phyloP scores from a whole-genome alignment of 169 alveolate species.

The Prorocentrum cordatum region DNA sequence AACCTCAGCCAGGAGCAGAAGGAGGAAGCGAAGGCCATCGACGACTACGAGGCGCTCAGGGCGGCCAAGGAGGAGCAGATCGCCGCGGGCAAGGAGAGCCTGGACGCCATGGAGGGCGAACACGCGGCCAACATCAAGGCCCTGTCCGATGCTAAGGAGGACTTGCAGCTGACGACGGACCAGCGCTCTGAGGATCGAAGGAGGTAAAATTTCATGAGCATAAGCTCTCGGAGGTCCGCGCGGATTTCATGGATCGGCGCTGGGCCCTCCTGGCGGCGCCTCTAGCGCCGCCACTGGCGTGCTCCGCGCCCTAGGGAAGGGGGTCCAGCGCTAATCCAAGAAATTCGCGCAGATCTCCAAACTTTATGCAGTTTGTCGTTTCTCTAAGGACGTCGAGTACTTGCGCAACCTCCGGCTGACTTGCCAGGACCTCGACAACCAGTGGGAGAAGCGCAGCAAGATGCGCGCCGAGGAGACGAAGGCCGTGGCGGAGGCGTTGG shows the following conservation, averaged over 20 bases:
- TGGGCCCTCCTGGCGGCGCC: too few relatives aligned
- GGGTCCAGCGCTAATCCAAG: too few relatives aligned
- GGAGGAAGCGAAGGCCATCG: not conserved
- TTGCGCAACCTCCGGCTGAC: not conserved
- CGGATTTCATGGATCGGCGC: too few relatives aligned
- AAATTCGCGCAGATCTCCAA: too few relatives aligned
- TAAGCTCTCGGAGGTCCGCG: too few relatives aligned
- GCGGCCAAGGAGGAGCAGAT: not conserved
- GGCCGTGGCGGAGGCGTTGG: not conserved
- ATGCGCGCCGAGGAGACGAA: not conserved
- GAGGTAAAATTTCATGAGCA: too few relatives aligned
- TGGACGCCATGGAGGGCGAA: not conserved
- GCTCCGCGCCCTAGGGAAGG: too few relatives aligned
- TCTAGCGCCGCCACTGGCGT: too few relatives aligned
- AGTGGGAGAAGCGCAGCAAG: not conserved
- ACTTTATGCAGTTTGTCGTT: too few relatives aligned
- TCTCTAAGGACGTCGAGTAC: not conserved
- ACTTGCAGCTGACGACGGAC: not conserved
- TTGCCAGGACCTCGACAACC: not conserved
- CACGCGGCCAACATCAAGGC: not conserved
- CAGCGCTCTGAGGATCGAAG: not conserved
- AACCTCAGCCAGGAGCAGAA: not conserved
- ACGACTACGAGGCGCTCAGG: not conserved
- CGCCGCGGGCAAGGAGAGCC: not conserved
- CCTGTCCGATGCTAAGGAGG: not conserved